Evolutionary conservation across 768 basidiomycete genomes (phyloP), one percentile per base, ranked within the genome.

Genomic region (Pleurotus citrinopileatus): DNA sequence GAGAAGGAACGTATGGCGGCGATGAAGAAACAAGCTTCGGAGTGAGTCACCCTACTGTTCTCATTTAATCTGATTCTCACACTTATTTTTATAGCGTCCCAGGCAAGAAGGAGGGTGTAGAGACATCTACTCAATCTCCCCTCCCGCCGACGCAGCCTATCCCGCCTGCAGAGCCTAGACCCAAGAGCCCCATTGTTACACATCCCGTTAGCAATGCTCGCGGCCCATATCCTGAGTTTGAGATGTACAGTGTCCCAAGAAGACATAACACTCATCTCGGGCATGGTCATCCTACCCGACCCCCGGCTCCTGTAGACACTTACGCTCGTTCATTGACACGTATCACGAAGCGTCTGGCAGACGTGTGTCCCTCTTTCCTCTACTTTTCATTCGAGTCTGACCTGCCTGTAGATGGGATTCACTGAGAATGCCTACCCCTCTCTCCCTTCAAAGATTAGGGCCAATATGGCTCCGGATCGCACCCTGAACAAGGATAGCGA

Each of bases 391-490:
- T 28, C 52, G 29, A 13, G 42, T 4, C 36, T 63, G 17, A 61
- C 43, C 19, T 37, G 42, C 28, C 42, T 59, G 3, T 46, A 89
- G 87, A 89, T 89, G 87, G 87, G 87, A n/a, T 88, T 89, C 59
- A 83, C 81, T 9, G 75, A 82, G 53, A 70, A 70, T 43, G 73
- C 75, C 15, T 76, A 84, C 65, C 82, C 86, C 32, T 72, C 71
- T 22, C 66, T 88, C 56, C 68, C 70, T 3, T 66, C 64, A 1
- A 82, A 76, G 63, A 76, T 89, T 58, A 74, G 72, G 62, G 67
- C 72, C 15, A 76, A 79, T 59, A 58, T 88, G 55, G 77, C 76
- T 9, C 54, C 55, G n/a, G 70, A 69, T 55, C 71, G 70, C 23
- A 57, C 68, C 17, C 58, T 77, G 8, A 72, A 70, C 22, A 83